A percentile compares a stretch with the other conserved stretches of the same genome.
phyloP scores from a whole-genome alignment of 306 rosid genomes.

The Sechiopsis laciniata region DNA sequence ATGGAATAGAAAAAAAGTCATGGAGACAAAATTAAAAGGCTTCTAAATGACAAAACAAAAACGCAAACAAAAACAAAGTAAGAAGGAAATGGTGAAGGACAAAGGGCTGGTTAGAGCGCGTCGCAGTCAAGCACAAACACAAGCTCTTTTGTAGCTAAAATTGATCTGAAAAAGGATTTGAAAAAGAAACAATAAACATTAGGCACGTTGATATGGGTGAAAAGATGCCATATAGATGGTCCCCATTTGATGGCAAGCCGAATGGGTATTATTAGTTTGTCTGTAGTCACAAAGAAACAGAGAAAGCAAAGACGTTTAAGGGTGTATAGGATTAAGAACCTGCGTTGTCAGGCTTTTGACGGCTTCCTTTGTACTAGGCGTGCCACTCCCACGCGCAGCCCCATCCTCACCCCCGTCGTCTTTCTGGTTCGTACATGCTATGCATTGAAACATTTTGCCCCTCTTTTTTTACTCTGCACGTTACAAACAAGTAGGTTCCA shows the following conservation, averaged over 20 bases:
- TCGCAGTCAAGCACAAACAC: neutral
- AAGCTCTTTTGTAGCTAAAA: neutral
- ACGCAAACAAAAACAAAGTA: neutral
- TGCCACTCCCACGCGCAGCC: constrained; percentile 75
- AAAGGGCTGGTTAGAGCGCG: constrained; percentile 3
- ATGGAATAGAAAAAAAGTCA: constrained; percentile 8
- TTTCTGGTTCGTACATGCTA: constrained; percentile 68
- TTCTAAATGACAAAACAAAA: constrained; percentile 1
- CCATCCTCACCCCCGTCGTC: constrained; percentile 47
- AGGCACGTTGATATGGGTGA: constrained; percentile 16
- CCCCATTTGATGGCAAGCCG: constrained; percentile 34
- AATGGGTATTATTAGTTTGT: constrained; percentile 19
- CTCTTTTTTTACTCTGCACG: constrained; percentile 32
- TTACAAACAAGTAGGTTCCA: constrained; percentile 17
- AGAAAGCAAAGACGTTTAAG: neutral
- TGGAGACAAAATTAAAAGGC: neutral
- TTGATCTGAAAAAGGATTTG: neutral
- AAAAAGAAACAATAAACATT: constrained; percentile 8
- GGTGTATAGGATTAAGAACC: constrained; percentile 48
- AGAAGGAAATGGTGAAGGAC: neutral
- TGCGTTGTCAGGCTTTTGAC: constrained; percentile 89
- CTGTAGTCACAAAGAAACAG: constrained; percentile 26
- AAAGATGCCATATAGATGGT: constrained; percentile 45
- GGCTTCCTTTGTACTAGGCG: constrained; percentile 91
- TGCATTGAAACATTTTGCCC: constrained; percentile 78